Evolutionary conservation across 2,329 filamentous ascomycete genomes (phyloP), one percentile per base, ranked within the genome.

Genomic region (Biscogniauxia marginata): DNA sequence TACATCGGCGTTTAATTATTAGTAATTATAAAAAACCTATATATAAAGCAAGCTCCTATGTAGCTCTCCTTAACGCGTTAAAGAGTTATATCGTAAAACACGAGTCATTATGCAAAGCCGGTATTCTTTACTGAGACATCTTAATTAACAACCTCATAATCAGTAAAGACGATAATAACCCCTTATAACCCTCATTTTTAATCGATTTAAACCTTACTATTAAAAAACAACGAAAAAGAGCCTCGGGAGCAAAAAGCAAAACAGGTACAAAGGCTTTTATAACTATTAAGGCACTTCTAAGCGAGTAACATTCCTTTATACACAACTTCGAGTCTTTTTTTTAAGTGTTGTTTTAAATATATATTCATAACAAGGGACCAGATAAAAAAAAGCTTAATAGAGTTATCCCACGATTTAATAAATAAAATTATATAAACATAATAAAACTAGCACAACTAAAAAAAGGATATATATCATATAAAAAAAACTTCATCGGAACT

Each of bases 291-390:
- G 24, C 24, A 25, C 24, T 25, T 25, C 24, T 25, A 11, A 11
- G 24, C 24, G 24, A 25, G 24, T 11, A 25, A 11, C 24, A 25
- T 25, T 25, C 11, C 24, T 25, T 25, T 11, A 25, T 25, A 11
- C 24, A 25, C 24, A 11, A 25, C 24, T 11, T 25, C 24, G 24
- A 25, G 24, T 25, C 24, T 6, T 25, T 25, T 51, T 78, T 76
- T 60, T 77, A 66, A 74, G 70, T 76, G 9, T 63, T 75, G 0
- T 74, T 77, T 53, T 76, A 67, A 70, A 71, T 74, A 58, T 73
- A 67, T 39, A 69, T 73, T 47, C 69, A 75, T 60, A 72, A 71
- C 50, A 54, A 67, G 11, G 68, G 67, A 7, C 65, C 65, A 48
- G 63, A 55, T 20, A 52, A 67, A 34, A 54, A 25, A 11, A 25